phyloP scores from a whole-genome alignment of 371 early-diverging fungal genomes.

The Rhizomucor miehei region DNA sequence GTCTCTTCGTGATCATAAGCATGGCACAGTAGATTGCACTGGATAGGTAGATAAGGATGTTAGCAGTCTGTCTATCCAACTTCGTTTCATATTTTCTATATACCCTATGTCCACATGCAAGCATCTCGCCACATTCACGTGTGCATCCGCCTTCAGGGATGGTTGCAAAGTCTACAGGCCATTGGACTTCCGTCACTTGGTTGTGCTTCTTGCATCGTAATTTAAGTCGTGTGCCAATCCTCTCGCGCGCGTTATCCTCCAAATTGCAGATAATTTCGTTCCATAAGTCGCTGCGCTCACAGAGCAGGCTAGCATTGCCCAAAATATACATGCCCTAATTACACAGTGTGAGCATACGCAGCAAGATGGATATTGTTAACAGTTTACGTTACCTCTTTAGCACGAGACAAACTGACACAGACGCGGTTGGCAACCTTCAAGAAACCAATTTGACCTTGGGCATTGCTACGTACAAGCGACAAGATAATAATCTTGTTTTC shows the following conservation, averaged over 20 bases:
- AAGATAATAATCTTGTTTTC: slow-evolving; percentile 75
- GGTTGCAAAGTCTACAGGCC: slow-evolving; percentile 50
- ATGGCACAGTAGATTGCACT: slow-evolving; percentile 48
- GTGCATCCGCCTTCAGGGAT: slow-evolving; percentile 53
- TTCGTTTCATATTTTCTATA: neutral
- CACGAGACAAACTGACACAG: slow-evolving; percentile 77
- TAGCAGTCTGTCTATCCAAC: slow-evolving; percentile 7
- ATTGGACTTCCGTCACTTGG: slow-evolving; percentile 35
- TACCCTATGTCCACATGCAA: slow-evolving; percentile 53
- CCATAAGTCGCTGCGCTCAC: slow-evolving; percentile 59
- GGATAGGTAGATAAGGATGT: neutral
- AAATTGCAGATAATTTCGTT: slow-evolving; percentile 43
- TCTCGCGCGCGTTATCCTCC: slow-evolving; percentile 20
- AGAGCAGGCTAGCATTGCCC: slow-evolving; percentile 60
- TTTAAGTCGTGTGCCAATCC: slow-evolving; percentile 42
- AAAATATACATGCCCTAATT: slow-evolving; percentile 68
- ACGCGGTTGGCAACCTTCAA: slow-evolving; percentile 69
- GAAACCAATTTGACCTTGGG: slow-evolving; percentile 68
- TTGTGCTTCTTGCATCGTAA: slow-evolving; percentile 45
- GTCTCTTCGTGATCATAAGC: slow-evolving; percentile 38
- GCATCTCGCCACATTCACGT: slow-evolving; percentile 29
- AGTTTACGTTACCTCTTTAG: slow-evolving; percentile 42
- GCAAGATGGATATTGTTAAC: too few species aligned
- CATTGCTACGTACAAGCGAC: slow-evolving; percentile 65
- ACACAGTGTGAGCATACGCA: slow-evolving; percentile 3